These are phyloP conservation scores for Rhizopogon salebrosus DNA, from an alignment of 768 basidiomycete species.

Conservation along the genomic window DNA sequence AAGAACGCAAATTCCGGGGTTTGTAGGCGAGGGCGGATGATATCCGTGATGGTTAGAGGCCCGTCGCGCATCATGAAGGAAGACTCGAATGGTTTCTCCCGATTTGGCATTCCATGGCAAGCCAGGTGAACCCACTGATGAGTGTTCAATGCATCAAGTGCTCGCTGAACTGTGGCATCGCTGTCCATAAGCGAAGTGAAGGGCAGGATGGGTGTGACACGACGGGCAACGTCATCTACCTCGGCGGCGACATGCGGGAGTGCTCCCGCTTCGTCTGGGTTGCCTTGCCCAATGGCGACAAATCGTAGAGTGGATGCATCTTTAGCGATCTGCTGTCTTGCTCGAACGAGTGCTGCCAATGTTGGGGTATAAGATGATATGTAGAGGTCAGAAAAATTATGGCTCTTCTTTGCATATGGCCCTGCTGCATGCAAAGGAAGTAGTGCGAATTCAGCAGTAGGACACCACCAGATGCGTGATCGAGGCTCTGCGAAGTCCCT, in stretches of 20 bases:
- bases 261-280: background rate
- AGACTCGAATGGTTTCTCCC: too few species aligned
- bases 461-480: too few species aligned
- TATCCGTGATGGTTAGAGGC: too few species aligned
- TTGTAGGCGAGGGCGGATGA: too few species aligned
- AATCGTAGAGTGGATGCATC: background rate
- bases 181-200: conserved; percentile 12
- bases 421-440: too few species aligned
- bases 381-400: conserved; percentile 13
- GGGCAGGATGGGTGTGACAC: conserved; percentile 3
- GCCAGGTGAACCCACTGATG: conserved; percentile 26
- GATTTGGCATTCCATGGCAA: conserved; percentile 23
- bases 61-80: too few species aligned
- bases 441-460: too few species aligned
- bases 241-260: conserved; percentile 12
- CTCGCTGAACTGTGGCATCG: conserved; percentile 9
- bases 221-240: conserved; percentile 4
- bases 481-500: too few species aligned
- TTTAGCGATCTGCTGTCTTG: conserved; percentile 3
- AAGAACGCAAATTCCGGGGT: too few species aligned
- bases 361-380: conserved; percentile 31
- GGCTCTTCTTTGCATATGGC: background rate
- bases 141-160: conserved; percentile 8
- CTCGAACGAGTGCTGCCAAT: conserved; percentile 22
- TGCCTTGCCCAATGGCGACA: conserved; percentile 17